These are phyloP conservation scores for Pichia sp. DNA, from an alignment of 1,139 yeast species.

Conservation along the genomic window DNA sequence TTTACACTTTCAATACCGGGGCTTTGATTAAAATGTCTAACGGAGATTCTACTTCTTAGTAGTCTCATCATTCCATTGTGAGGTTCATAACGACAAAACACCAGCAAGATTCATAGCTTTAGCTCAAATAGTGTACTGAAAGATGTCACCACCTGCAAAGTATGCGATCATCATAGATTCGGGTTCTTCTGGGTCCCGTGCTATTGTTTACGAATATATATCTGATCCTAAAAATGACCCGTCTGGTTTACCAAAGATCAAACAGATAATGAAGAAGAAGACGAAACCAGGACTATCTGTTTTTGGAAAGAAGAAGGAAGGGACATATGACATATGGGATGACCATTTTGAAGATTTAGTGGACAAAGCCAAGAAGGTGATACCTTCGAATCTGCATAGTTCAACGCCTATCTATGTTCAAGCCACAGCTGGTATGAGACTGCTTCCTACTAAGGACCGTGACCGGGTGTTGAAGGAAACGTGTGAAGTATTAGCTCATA, in stretches of 20 bases:
- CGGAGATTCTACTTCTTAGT: too few relatives aligned
- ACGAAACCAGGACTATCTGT: conserved; percentile 69
- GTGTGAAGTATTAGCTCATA: conserved; percentile 44
- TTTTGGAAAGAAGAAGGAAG: conserved; percentile 36
- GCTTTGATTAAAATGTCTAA: too few relatives aligned
- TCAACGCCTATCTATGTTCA: conserved; percentile 69
- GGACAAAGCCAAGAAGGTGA: conserved; percentile 52
- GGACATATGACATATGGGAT: conserved; percentile 50
- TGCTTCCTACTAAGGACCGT: conserved; percentile 46
- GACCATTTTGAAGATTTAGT: conserved; percentile 55
- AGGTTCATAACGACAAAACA: neutral
- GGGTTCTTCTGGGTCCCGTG: conserved; percentile 77
- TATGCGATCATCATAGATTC: conserved; percentile 78
- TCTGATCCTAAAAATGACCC: conserved; percentile 28
- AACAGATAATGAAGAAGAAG: conserved; percentile 58
- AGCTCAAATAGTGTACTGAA: neutral
- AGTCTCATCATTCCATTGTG: too few relatives aligned
- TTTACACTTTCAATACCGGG: too few relatives aligned
- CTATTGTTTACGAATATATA: conserved; percentile 59
- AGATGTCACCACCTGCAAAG: conserved; percentile 14
- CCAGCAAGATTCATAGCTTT: neutral
- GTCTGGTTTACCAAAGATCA: conserved; percentile 57
- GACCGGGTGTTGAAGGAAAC: conserved; percentile 45
- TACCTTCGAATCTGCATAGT: conserved; percentile 49
- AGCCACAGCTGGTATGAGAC: conserved; percentile 82